phyloP scores from a whole-genome alignment of 768 basidiomycete genomes.

The Psilocybe azurescens region DNA sequence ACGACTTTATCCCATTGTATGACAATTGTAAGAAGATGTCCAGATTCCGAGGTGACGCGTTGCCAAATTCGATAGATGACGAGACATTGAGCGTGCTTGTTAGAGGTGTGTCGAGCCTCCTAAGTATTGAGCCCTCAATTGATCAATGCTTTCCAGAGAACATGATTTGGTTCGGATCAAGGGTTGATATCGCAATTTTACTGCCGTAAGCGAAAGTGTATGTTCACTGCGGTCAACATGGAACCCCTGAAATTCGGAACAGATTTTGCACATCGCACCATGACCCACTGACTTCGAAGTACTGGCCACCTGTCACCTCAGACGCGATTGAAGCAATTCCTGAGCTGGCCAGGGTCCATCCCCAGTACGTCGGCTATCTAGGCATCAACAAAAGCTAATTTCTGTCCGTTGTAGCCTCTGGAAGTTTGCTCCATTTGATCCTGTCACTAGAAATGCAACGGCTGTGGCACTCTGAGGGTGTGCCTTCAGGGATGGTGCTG shows the following conservation, averaged over 20 bases:
- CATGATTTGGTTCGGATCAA: constrained; percentile 30
- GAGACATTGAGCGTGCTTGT: constrained; percentile 26
- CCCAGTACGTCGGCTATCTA: constrained; percentile 16
- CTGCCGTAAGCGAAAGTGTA: constrained; percentile 27
- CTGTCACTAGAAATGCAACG: constrained; percentile 22
- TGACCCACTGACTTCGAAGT: constrained; percentile 26
- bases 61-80: constrained; percentile 22
- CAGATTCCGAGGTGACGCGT: constrained; percentile 18
- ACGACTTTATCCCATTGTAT: not conserved
- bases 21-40: constrained; percentile 17
- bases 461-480: not conserved
- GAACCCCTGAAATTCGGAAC: not conserved
- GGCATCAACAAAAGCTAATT: not conserved
- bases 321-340: constrained; percentile 31
- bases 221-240: not conserved
- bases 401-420: constrained; percentile 22
- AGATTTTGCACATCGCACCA: constrained; percentile 35
- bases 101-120: constrained; percentile 18
- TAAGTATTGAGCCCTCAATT: not conserved
- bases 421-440: constrained; percentile 32
- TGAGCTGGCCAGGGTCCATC: constrained; percentile 24
- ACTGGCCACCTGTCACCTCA: constrained; percentile 28
- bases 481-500: not conserved
- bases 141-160: constrained; percentile 21
- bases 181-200: constrained; percentile 29